These are phyloP conservation scores for Rhizoctonia solani DNA, from an alignment of 1,284 basidiomycete species.

Conservation along the genomic window DNA sequence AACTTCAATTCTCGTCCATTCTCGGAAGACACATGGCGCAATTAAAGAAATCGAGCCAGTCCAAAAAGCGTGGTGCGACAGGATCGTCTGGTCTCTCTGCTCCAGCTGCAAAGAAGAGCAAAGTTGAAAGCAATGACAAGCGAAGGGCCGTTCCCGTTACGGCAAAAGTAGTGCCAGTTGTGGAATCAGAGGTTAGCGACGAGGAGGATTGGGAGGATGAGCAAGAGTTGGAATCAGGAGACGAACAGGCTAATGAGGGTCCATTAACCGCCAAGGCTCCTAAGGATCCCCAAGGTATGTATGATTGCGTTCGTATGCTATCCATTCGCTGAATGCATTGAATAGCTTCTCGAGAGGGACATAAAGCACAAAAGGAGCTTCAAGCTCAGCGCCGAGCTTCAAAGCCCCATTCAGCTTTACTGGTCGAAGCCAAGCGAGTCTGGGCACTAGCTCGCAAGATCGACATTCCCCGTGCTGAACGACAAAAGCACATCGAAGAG, in stretches of 20 bases:
- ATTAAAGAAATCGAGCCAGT: not conserved
- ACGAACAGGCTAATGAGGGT: not conserved
- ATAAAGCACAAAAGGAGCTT: constrained; percentile 65
- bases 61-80: not conserved
- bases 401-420: constrained; percentile 75
- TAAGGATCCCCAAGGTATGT: constrained; percentile 30
- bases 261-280: not conserved
- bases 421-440: constrained; percentile 72
- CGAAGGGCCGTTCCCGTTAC: constrained; percentile 37
- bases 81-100: not conserved
- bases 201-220: constrained; percentile 16
- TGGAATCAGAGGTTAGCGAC: constrained; percentile 20
- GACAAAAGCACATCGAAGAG: constrained; percentile 69
- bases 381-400: constrained; percentile 69
- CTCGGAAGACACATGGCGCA: constrained; percentile 17
- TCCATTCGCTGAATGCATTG: not conserved
- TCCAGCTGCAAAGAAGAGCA: constrained; percentile 6
- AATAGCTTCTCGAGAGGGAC: constrained; percentile 63
- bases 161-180: constrained; percentile 9
- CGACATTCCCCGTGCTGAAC: constrained; percentile 69
- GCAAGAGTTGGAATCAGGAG: not conserved
- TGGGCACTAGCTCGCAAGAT: constrained; percentile 83
- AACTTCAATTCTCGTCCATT: constrained; percentile 16
- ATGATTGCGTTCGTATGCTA: not conserved
- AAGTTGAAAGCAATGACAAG: not conserved